phyloP scores from a whole-genome alignment of 441 rosid species.

The Bocquillonia castaneifolia region DNA sequence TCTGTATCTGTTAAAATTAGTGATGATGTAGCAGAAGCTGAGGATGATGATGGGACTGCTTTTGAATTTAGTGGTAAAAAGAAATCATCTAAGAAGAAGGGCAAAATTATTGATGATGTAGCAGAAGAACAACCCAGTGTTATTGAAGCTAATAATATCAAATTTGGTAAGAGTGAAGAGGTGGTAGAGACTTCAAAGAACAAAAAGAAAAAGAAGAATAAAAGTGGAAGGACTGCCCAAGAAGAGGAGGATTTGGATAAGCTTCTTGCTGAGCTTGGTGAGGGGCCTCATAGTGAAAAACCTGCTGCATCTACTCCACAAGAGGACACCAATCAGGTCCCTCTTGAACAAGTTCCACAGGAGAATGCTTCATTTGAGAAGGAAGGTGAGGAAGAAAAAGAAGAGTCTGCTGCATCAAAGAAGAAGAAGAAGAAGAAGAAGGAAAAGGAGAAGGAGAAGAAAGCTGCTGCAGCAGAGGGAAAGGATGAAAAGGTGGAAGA shows the following conservation, averaged over 20 bases:
- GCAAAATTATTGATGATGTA: neutral
- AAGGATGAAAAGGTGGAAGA: conserved; percentile 56
- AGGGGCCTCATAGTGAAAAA: conserved; percentile 35
- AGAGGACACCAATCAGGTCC: conserved; percentile 49
- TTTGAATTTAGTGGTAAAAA: conserved; percentile 63
- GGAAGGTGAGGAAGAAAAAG: conserved; percentile 70
- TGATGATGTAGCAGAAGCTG: conserved; percentile 30
- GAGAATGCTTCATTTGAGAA: conserved; percentile 46
- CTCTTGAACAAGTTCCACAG: conserved; percentile 42
- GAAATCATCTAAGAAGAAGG: conserved; percentile 75
- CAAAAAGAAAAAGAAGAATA: conserved; percentile 78
- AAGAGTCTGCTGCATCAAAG: conserved; percentile 83
- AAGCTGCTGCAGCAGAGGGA: conserved; percentile 48
- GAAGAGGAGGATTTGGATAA: conserved; percentile 96
- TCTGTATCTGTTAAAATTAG: conserved; percentile 24
- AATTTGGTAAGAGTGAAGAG: conserved; percentile 39
- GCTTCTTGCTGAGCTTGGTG: conserved; percentile 87
- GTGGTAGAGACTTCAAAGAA: conserved; percentile 58
- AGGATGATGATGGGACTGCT: conserved; percentile 37
- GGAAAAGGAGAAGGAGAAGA: conserved; percentile 78
- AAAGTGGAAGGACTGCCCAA: conserved; percentile 83
- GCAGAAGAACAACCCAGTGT: conserved; percentile 9
- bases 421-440: conserved; percentile 92
- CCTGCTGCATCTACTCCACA: conserved; percentile 35
- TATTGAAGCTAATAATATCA: conserved; percentile 26